Base-by-base conservation (phyloP, 164 flowering plant species). In the Macadamia integrifolia region DNA sequence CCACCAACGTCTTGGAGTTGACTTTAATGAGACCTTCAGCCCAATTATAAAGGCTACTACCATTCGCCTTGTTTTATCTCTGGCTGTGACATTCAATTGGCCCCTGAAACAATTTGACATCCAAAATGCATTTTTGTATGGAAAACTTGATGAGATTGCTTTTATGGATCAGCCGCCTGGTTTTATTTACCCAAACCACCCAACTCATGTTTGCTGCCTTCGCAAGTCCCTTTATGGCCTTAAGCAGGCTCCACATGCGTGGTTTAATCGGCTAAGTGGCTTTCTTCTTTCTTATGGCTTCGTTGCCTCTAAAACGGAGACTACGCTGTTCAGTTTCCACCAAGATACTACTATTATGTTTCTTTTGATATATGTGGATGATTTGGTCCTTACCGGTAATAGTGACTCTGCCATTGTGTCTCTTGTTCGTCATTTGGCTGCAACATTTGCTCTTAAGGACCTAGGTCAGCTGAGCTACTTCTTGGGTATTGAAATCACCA, bases 401-500 rank as follows among this genome's bases (percentile, higher is more conserved):
- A 43, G 9, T 43, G 48, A 6, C 23, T 23, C 6, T 6, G 9
- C 52, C 15, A 17, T 64, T 4, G 12, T 46, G 9, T 14, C 15
- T 6, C 55, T 53, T 55, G 48, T 66, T 9, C 3, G 35, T 23
- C 15, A 0, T 1, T 53, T 66, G 13, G 53, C 44, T 0, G 0
- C 30, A 1, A 29, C 40, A 14, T 70, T 75, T 58, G 66, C 74
- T 17, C 10, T 75, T 7, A 75, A 75, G 31, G 77, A 70, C 57
- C 62, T 70, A 6, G 67, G 71, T 0, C 15, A 0, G 17, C 42
- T 74, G 2, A 12, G 40, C 2, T 65, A 57, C 48, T 70, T 69
- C 65, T 61, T 74, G 0, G 74, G 77, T 70, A 67, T 70, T 5
- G 71, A 75, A 32, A 70, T 67, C 55, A 2, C 60, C 64, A n/a